Percentiles rank a stretch among this genome's conserved stretches.
These are phyloP conservation scores for Suillus alpinus DNA, from an alignment of 768 basidiomycete genomes.

Conservation along the genomic window DNA sequence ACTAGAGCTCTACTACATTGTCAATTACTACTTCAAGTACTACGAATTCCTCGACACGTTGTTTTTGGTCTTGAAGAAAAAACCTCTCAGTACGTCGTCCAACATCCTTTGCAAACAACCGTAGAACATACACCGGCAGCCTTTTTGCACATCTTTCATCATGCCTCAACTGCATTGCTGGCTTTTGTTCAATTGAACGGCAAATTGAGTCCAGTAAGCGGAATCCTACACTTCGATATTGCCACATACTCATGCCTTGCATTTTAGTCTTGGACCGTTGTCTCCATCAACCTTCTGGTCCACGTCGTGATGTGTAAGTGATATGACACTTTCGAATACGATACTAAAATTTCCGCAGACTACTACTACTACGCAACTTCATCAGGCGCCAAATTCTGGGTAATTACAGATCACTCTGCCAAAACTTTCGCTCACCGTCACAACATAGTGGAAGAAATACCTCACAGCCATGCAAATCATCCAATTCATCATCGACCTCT, in stretches of 20 bases:
- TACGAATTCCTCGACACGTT: slow-evolving; percentile 92
- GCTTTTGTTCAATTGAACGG: slow-evolving; percentile 93
- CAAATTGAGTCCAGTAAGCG: slow-evolving; percentile 79
- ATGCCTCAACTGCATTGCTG: slow-evolving; percentile 90
- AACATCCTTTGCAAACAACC: not conserved
- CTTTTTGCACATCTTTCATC: slow-evolving; percentile 97
- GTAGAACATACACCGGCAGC: slow-evolving; percentile 41
- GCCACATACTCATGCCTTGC: not conserved
- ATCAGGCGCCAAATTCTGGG: slow-evolving; percentile 40
- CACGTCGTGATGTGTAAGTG: slow-evolving; percentile 94
- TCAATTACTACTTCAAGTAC: slow-evolving; percentile 98
- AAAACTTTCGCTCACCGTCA: not conserved
- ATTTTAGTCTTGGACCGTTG: slow-evolving; percentile 85
- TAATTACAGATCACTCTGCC: slow-evolving; percentile 5
- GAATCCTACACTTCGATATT: not conserved
- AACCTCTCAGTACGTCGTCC: slow-evolving; percentile 71
- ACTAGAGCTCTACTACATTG: slow-evolving; percentile 90
- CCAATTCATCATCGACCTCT: slow-evolving; percentile 23
- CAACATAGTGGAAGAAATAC: slow-evolving; percentile 25
- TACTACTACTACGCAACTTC: slow-evolving; percentile 98
- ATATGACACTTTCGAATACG: not conserved
- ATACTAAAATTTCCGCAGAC: slow-evolving; percentile 45
- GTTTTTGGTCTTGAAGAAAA: slow-evolving; percentile 96
- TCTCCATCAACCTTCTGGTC: slow-evolving; percentile 81
- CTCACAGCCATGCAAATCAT: slow-evolving; percentile 25